Base-by-base conservation (phyloP, 371 early-diverging fungal genomes). In the Sporodiniella umbellata region DNA sequence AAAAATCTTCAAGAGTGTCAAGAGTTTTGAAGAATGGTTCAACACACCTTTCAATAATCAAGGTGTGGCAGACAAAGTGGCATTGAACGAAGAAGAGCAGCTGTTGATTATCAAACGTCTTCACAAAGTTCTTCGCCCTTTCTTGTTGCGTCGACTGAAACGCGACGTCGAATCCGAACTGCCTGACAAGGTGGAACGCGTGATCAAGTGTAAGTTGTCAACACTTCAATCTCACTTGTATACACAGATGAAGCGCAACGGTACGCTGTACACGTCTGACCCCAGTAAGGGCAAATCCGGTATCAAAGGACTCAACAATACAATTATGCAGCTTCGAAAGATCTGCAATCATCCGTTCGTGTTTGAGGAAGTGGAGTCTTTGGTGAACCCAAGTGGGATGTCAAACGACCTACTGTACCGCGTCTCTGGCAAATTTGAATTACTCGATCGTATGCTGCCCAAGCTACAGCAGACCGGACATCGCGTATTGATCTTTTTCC, bases 281-380 rank as follows among this genome's bases (percentile, higher is more conserved):
- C 84, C 80, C 48, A 12, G 45, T 12, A 53, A 53, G 30, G 70
- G 72, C 8, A 62, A 61, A 45, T 74, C 78, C 8, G 85, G 86
- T 23, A 80, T 87, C 54, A 89, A 89, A 56, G 90, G 93, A 25
- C 68, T 96, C 44, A 95, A 90, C 72, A 99, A 99, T 78, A 86
- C 93, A 1, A 88, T 99, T 53, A 98, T 99, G 99, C 99, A 99
- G 70, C 83, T 99, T 30, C 86, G 99, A 35, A 99, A 99, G 72
- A 92, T 98, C 52, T 98, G 99, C 66, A 99, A 99, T 64, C 99
- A 99, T 75, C 99, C 99, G 11, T 99, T 90, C 68, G 92, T 99
- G 3, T 97, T 96, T 71, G 87, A 88, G 42, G 96, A 94, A 58
- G 98, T 99, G 0, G 99, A 98, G 66, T 75, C 78, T 15, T 63